Evolutionary conservation across 2,329 filamentous ascomycete genomes (phyloP).

Genomic region (Cladorrhinum sp.): DNA sequence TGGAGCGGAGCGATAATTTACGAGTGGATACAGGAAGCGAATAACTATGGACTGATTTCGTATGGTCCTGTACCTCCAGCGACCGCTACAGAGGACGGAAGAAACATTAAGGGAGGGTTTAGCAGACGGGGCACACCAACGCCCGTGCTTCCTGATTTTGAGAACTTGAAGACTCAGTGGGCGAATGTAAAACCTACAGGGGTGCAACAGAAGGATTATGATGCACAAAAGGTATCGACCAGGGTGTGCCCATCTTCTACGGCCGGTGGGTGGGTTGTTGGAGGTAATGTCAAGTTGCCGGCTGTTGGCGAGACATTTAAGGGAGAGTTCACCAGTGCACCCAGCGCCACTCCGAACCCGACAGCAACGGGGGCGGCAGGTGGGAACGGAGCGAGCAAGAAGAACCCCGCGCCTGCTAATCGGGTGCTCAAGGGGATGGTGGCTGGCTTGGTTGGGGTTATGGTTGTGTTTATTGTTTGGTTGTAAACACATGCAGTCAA

Average conservation of each 20-base stretch:
- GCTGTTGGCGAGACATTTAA: slow-evolving; percentile 57
- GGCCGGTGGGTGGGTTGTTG: slow-evolving; percentile 66
- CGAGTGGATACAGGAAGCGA: slow-evolving; percentile 84
- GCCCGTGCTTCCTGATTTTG: slow-evolving; percentile 72
- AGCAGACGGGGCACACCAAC: slow-evolving; percentile 70
- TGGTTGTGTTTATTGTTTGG: slow-evolving; percentile 52
- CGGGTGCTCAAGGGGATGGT: slow-evolving; percentile 50
- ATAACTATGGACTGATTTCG: slow-evolving; percentile 76
- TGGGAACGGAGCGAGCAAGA: slow-evolving; percentile 27
- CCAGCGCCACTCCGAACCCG: slow-evolving; percentile 34
- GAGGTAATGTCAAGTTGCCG: slow-evolving; percentile 68
- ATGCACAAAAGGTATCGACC: slow-evolving; percentile 52
- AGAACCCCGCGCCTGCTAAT: slow-evolving; percentile 43
- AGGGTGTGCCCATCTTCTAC: slow-evolving; percentile 71
- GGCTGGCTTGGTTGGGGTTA: slow-evolving; percentile 47
- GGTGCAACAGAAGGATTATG: slow-evolving; percentile 64
- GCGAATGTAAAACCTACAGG: slow-evolving; percentile 67
- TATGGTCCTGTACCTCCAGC: slow-evolving; percentile 63
- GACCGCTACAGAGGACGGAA: slow-evolving; percentile 47
- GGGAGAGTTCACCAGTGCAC: slow-evolving; percentile 26
- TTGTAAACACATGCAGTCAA: slow-evolving; percentile 33
- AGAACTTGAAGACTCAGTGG: slow-evolving; percentile 75
- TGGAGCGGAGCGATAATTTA: slow-evolving; percentile 81
- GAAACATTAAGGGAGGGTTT: slow-evolving; percentile 60
- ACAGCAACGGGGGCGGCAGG: slow-evolving; percentile 25